Evolutionary conservation across 1,139 yeast genomes (phyloP), one percentile per base, ranked within the genome.

Genomic region (Yamadazyma conglobata): DNA sequence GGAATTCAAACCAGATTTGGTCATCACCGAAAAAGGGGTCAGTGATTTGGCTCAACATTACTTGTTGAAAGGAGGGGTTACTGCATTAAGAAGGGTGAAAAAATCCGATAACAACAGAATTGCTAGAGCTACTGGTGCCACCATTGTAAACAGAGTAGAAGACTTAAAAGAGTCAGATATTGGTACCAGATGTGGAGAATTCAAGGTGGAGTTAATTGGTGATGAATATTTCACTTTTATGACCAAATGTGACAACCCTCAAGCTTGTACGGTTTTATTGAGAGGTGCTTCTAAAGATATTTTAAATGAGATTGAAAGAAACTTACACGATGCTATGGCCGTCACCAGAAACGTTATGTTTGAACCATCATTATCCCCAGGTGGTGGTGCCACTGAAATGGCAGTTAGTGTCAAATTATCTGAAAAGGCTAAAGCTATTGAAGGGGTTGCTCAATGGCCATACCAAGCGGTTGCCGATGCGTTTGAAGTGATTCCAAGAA

Each of bases 341-440:
- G 98, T 91, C 31, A 81, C 98, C 15, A 79, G 96, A 59, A 93
- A 93, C 54, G 96, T 93, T 28, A 77, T 86, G 73, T 81, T 91
- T 48, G 95, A 91, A 57, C 98, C 99, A 30, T 79, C 93, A 23
- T 73, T 91, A 52, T 73, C 96, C 2, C 99, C 99, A 30, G 99
- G 99, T 47, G 99, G 98, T 37, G 98, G 99, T 52, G 98, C 99
- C 30, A 91, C 97, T 14, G 99, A 91, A 63, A 91, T 93, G 97
- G 98, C 98, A 2, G 89, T 93, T 30, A 74, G 93, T 43, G 97
- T 91, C 18, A 78, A 74, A 44, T 72, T 91, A 39, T 75, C 95
- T 9, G 96, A 91, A 56, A 82, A 78, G 64, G 96, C 97, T 29
- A 89, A 89, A 63, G 72, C 79, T 31, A 79, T 93, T 46, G 96